Conservation (phyloP, 345 rosid genomes). For the Salix caprea region DNA sequence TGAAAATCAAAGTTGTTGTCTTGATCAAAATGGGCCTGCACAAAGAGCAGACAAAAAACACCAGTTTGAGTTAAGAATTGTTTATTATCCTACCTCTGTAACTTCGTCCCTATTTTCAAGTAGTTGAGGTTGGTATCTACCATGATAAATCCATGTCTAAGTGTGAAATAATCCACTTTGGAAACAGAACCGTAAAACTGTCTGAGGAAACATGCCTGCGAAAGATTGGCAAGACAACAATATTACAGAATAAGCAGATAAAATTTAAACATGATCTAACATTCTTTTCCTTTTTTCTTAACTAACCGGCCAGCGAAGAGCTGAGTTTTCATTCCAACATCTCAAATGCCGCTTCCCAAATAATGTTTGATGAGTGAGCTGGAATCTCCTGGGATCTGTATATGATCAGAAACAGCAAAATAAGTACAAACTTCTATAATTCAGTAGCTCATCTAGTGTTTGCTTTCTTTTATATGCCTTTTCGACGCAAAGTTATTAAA, state of each 20-base stretch:
- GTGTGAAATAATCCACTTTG: conserved; percentile 64
- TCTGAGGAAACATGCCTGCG: conserved; percentile 55
- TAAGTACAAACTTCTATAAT: background rate
- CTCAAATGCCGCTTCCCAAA: conserved; percentile 54
- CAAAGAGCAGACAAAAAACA: background rate
- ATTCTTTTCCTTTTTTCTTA: too few relatives aligned
- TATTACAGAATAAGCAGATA: background rate
- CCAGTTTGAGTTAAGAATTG: background rate
- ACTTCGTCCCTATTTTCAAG: background rate
- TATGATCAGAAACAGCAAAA: background rate
- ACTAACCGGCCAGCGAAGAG: conserved; percentile 55
- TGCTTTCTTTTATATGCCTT: background rate
- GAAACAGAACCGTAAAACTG: conserved; percentile 71
- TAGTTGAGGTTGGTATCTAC: conserved; percentile 24
- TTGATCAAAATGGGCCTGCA: conserved; percentile 71
- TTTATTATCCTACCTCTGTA: background rate
- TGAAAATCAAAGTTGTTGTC: conserved; percentile 65
- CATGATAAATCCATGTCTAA: conserved; percentile 74
- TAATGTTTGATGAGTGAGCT: conserved; percentile 49
- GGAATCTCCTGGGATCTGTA: conserved; percentile 52
- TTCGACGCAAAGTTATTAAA: too few relatives aligned
- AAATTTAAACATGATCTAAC: background rate
- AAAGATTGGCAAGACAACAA: background rate
- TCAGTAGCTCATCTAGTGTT: background rate
- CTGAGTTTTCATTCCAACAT: conserved; percentile 42